phyloP scores from a whole-genome alignment of 257 asterid genomes.

The Leptodermis oblonga region DNA sequence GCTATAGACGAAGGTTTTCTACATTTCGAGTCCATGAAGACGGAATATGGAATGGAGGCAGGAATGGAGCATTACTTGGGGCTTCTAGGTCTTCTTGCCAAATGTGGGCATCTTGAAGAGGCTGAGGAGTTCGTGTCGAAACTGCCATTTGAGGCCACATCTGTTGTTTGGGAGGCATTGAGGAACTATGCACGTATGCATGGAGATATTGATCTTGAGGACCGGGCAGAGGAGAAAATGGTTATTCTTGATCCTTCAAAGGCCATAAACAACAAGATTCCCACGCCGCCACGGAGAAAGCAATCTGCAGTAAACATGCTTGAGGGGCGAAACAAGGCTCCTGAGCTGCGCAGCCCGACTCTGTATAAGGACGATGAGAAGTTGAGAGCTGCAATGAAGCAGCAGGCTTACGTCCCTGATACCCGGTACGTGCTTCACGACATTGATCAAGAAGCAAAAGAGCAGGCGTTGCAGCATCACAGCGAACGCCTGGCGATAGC shows the following conservation, averaged over 20 bases:
- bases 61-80: slow-evolving; percentile 74
- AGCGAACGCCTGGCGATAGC: slow-evolving; percentile 98
- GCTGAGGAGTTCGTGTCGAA: slow-evolving; percentile 63
- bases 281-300: slow-evolving; percentile 78
- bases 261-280: slow-evolving; percentile 55
- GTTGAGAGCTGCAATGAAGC: slow-evolving; percentile 75
- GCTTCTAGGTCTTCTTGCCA: slow-evolving; percentile 72
- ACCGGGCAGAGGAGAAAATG: slow-evolving; percentile 77
- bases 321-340: slow-evolving; percentile 67
- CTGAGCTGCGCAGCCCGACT: slow-evolving; percentile 66
- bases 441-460: slow-evolving; percentile 98
- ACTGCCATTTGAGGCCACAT: slow-evolving; percentile 80
- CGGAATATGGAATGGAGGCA: slow-evolving; percentile 65
- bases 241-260: slow-evolving; percentile 63
- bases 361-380: slow-evolving; percentile 92
- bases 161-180: slow-evolving; percentile 79
- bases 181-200: slow-evolving; percentile 91
- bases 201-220: slow-evolving; percentile 93
- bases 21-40: slow-evolving; percentile 77
- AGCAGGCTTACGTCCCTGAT: slow-evolving; percentile 88
- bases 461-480: slow-evolving; percentile 87
- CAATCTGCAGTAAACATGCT: slow-evolving; percentile 74
- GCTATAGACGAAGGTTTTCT: slow-evolving; percentile 82
- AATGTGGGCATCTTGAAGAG: slow-evolving; percentile 80
- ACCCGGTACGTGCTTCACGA: slow-evolving; percentile 92